phyloP scores from a whole-genome alignment of 768 basidiomycete species.

The Tylopilus intermedius region DNA sequence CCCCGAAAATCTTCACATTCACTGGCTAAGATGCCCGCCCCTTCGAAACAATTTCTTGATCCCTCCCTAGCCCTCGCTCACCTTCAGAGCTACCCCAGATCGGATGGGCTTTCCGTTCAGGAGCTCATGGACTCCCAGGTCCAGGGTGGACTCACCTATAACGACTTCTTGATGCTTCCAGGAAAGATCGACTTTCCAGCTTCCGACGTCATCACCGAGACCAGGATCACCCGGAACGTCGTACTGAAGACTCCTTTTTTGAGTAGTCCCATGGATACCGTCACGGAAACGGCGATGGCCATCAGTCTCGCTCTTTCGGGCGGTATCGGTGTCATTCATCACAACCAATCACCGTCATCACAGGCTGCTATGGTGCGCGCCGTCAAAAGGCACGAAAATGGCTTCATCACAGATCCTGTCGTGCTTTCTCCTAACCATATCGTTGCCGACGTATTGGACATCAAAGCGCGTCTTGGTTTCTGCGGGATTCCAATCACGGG shows the following conservation, averaged over 20 bases:
- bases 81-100: conserved; percentile 62
- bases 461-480: conserved; percentile 89
- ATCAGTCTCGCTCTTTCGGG: conserved; percentile 92
- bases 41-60: conserved; percentile 47
- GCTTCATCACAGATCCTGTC: conserved; percentile 94
- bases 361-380: conserved; percentile 98
- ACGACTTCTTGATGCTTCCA: conserved; percentile 91
- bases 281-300: conserved; percentile 93
- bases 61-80: conserved; percentile 69
- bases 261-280: conserved; percentile 99
- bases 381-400: conserved; percentile 98
- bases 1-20: background rate
- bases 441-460: conserved; percentile 87
- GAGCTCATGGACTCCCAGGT: conserved; percentile 86
- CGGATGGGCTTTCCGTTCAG: conserved; percentile 78
- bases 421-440: conserved; percentile 73
- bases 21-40: conserved; percentile 33
- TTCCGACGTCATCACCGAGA: conserved; percentile 74
- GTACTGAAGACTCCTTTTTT: conserved; percentile 91
- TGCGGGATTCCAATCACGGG: conserved; percentile 97
- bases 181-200: conserved; percentile 95
- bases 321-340: conserved; percentile 97
- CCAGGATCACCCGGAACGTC: conserved; percentile 85
- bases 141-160: conserved; percentile 94
- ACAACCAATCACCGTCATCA: conserved; percentile 78